Evolutionary conservation across 2,329 filamentous ascomycete genomes (phyloP).

Genomic region (Berkeleyomyces rouxiae): DNA sequence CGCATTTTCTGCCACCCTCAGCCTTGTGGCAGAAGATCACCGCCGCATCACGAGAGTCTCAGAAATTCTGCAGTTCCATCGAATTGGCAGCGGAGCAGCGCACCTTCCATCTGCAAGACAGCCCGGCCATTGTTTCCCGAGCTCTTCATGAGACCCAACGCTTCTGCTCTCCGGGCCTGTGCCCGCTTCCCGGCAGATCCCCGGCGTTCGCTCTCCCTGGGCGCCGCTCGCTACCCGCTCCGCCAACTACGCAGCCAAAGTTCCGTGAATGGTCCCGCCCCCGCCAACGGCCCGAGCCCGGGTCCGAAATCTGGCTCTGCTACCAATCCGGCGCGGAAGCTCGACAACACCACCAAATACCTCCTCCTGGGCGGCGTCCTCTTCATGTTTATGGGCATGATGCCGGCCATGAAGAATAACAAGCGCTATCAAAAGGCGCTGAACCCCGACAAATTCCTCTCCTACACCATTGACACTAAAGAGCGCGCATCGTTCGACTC

Average conservation of each 20-base stretch:
- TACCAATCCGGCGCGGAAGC: neutral
- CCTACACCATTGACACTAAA: slow-evolving; percentile 46
- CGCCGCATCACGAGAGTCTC: neutral
- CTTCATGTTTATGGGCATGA: slow-evolving; percentile 10
- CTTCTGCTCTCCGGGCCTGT: neutral
- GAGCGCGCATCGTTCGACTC: slow-evolving; percentile 49
- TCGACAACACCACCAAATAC: slow-evolving; percentile 13
- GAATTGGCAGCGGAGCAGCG: neutral
- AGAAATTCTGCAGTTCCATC: neutral
- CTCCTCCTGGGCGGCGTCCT: slow-evolving; percentile 8
- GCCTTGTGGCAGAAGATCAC: slow-evolving; percentile 1
- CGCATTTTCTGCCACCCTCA: neutral
- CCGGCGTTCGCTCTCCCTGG: neutral
- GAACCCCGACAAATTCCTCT: slow-evolving; percentile 44
- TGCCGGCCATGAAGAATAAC: slow-evolving; percentile 11
- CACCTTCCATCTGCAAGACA: too few relatives aligned
- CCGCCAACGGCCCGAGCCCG: neutral
- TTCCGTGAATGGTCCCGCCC: neutral
- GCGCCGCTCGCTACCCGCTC: neutral
- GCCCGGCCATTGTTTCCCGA: too few relatives aligned
- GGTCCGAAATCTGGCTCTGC: neutral
- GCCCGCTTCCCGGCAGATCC: neutral
- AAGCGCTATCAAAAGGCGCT: slow-evolving; percentile 23
- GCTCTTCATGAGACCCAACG: too few relatives aligned
- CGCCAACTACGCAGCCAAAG: neutral